These are phyloP conservation scores for Pseudoturritis turrita DNA, from an alignment of 345 rosid species.

Conservation along the genomic window DNA sequence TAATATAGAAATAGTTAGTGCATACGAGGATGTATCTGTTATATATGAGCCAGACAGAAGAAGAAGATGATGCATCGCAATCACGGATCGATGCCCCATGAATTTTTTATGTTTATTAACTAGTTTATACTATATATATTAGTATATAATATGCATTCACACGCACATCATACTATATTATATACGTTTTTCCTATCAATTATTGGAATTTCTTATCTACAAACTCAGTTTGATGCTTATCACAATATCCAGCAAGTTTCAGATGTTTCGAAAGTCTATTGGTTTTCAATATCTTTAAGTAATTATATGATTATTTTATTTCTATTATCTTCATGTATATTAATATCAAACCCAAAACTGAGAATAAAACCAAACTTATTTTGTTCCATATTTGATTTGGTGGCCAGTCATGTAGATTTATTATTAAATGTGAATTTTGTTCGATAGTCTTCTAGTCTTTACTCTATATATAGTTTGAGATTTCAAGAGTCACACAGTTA, in stretches of 20 bases:
- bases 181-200: background rate
- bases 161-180: background rate
- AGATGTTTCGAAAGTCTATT: slow-evolving; percentile 8
- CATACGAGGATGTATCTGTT: background rate
- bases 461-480: background rate
- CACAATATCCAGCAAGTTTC: background rate
- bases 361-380: background rate
- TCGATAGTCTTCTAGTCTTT: background rate
- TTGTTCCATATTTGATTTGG: slow-evolving; percentile 10
- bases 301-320: background rate
- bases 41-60: background rate
- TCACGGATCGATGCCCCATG: background rate
- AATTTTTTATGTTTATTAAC: background rate
- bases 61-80: slow-evolving; percentile 4
- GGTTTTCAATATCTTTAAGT: background rate
- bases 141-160: background rate
- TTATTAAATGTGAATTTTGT: background rate
- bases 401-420: background rate
- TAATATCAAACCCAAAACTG: background rate
- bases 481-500: background rate
- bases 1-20: background rate
- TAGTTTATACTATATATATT: background rate
- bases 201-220: slow-evolving; percentile 20
- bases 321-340: background rate
- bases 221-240: slow-evolving; percentile 1